phyloP scores from a whole-genome alignment of 2,329 filamentous ascomycete species.

The Verticillium klebahnii region DNA sequence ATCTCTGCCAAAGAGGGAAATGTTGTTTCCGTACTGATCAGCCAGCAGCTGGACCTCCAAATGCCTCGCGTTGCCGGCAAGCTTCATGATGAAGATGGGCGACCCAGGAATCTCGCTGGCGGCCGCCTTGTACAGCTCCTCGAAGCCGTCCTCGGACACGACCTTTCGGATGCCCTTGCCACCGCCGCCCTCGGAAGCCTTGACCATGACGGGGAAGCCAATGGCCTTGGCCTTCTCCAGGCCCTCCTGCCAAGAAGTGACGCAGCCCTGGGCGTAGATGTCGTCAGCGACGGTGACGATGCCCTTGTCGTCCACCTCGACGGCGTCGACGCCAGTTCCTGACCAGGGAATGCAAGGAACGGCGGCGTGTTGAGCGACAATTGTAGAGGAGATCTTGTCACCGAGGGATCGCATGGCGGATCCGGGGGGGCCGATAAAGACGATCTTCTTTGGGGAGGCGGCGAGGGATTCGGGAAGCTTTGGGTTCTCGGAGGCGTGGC shows the following conservation, averaged over 20 bases:
- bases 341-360: conserved; percentile 99
- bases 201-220: conserved; percentile 99
- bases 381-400: conserved; percentile 99
- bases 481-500: conserved; percentile 97
- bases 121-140: conserved; percentile 86
- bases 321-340: conserved; percentile 81
- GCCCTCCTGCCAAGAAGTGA: conserved; percentile 84
- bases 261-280: conserved; percentile 86
- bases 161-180: conserved; percentile 99
- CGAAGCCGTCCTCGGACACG: conserved; percentile 76
- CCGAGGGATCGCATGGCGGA: conserved; percentile 98
- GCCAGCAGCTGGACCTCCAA: conserved; percentile 95
- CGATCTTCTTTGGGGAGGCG: conserved; percentile 95
- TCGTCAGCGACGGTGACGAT: conserved; percentile 90
- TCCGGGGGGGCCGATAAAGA: conserved; percentile 97
- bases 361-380: conserved; percentile 92
- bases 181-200: conserved; percentile 98
- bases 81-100: conserved; percentile 99
- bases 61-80: conserved; percentile 93
- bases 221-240: conserved; percentile 82
- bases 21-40: conserved; percentile 99
- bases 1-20: conserved; percentile 96
- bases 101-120: conserved; percentile 97
- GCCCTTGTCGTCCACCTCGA: conserved; percentile 71
- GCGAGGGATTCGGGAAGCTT: conserved; percentile 94